A percentile compares a stretch with the other conserved stretches of the same genome.
These are phyloP conservation scores for Chaetomium globosum DNA, from an alignment of 2,329 filamentous ascomycete species.

Conservation along the genomic window DNA sequence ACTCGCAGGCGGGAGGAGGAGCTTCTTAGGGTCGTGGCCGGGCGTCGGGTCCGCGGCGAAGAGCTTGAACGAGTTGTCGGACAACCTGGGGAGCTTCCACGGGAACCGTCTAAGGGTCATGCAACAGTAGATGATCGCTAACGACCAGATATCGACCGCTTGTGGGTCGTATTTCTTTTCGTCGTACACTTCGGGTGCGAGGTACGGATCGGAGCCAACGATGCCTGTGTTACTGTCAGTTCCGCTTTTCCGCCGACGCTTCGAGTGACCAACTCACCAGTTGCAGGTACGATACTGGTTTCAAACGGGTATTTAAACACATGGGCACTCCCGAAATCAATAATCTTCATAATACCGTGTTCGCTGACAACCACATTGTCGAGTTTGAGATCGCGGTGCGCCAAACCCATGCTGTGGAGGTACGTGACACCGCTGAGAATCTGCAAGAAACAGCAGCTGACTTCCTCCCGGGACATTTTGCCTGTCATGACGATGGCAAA, in stretches of 20 bases:
- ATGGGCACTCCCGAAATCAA: conserved; percentile 96
- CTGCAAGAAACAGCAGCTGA: conserved; percentile 88
- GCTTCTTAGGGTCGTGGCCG: conserved; percentile 62
- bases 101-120: conserved; percentile 95
- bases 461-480: conserved; percentile 89
- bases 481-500: conserved; percentile 99
- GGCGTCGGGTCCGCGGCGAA: conserved; percentile 85
- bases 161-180: conserved; percentile 90
- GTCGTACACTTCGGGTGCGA: conserved; percentile 96
- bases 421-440: conserved; percentile 94
- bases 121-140: conserved; percentile 98
- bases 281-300: conserved; percentile 77
- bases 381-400: conserved; percentile 91
- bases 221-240: conserved; percentile 50
- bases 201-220: conserved; percentile 87
- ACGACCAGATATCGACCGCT: conserved; percentile 94
- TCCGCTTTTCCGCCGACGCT: too few species aligned
- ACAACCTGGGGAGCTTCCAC: conserved; percentile 90
- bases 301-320: conserved; percentile 98
- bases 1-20: conserved; percentile 52
- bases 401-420: conserved; percentile 89
- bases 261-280: conserved; percentile 60
- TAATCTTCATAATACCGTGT: conserved; percentile 97
- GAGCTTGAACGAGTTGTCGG: conserved; percentile 92
- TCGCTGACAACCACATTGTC: conserved; percentile 98